Evolutionary conservation across 2,329 filamentous ascomycete species (phyloP), one percentile per base, ranked within the genome.

Genomic region (Penicillium sp.): DNA sequence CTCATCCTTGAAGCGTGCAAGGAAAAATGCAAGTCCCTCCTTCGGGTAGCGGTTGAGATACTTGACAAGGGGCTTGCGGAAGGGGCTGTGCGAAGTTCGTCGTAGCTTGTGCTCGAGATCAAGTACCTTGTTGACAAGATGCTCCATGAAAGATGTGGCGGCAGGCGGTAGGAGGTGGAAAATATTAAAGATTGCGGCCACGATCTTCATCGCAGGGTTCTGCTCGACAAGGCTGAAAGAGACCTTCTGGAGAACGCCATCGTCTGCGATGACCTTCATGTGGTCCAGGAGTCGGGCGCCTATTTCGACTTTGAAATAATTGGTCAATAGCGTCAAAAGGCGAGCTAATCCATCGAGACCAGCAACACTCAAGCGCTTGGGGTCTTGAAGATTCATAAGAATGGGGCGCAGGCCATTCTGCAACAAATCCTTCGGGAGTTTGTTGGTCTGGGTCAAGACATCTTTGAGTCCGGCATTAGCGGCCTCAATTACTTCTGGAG

Each of bases 241-340:
- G 1, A 94, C 90, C 65, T 92, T 90, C 69, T 97, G 92, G 60
- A 97, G 77, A 12, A 85, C 82, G 45, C 79, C 81, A 2, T 89
- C 83, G 52, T 97, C 91, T 1, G 93, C 92, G 58, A 99, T 91
- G 9, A 87, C 84, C 67, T 93, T 93, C 73, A 97, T 88, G 64
- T 99, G 94, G 58, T 97, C 93, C 8, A 99, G 80, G n/a, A 99
- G 76, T 20, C 94, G 85, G 18, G 90, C 84, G 6, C 94, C 95
- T 47, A 99, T 99, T 69, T 99, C 94, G 1, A 97, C 92, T 74
- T 99, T 99, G 75, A 99, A 99, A 71, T 99, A 99, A 53, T 94
- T 97, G 0, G 93, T 99, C 15, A 99, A 79, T 2, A 99, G 80
- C 58, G 94, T 93, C 54, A 99, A 75, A 1, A 99, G 80, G 32